A percentile compares a stretch with the other conserved stretches of the same genome.
These are phyloP conservation scores for Porpolomopsis calyptriformis DNA, from an alignment of 768 basidiomycete genomes.

Conservation along the genomic window DNA sequence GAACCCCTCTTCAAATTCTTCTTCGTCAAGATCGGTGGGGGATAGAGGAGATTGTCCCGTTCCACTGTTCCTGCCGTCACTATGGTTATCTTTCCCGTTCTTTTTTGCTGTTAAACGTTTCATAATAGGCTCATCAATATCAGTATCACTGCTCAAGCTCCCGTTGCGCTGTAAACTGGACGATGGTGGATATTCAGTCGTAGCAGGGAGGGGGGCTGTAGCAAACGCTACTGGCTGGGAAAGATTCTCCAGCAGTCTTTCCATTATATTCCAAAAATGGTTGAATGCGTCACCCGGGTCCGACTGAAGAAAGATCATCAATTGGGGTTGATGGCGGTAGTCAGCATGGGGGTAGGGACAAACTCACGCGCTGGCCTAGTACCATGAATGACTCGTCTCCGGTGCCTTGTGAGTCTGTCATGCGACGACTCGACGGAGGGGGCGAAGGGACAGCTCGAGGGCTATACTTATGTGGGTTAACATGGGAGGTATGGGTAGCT, in stretches of 20 bases:
- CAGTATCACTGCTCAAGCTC: constrained; percentile 55
- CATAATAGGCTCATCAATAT: constrained; percentile 53
- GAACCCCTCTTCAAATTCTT: constrained; percentile 54
- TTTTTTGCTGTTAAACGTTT: constrained; percentile 45
- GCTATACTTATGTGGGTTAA: constrained; percentile 12
- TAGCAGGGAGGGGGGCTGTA: constrained; percentile 62
- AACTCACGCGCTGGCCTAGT: constrained; percentile 59
- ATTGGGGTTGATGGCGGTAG: neutral
- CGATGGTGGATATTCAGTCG: constrained; percentile 14
- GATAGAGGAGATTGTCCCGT: neutral
- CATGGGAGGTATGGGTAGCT: constrained; percentile 19
- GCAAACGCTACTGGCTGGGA: constrained; percentile 79
- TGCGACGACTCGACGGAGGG: constrained; percentile 30
- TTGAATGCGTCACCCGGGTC: constrained; percentile 84
- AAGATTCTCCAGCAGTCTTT: constrained; percentile 79
- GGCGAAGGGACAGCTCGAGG: constrained; percentile 37
- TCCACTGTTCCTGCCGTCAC: neutral
- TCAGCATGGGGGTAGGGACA: neutral
- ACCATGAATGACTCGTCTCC: constrained; percentile 89
- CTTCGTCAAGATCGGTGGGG: constrained; percentile 16
- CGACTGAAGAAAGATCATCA: constrained; percentile 30
- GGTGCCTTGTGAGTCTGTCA: constrained; percentile 48
- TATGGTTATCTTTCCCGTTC: constrained; percentile 22
- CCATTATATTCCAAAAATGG: constrained; percentile 82
- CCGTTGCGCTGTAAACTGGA: constrained; percentile 32